Conservation (phyloP, 176 grass and related monocot genomes). For the Tillandsia fasciculata region DNA sequence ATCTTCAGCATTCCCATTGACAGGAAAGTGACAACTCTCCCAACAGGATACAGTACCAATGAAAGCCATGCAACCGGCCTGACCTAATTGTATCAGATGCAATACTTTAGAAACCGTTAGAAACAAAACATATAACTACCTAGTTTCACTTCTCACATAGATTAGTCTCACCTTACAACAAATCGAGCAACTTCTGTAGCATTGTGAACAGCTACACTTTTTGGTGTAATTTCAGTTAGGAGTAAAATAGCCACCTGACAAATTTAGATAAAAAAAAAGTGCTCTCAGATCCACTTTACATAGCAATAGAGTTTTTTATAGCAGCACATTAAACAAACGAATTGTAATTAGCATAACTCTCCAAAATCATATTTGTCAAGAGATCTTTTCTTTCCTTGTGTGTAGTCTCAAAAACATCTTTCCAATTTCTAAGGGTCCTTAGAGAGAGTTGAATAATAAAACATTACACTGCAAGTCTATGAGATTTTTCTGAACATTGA, state of each 20-base stretch:
- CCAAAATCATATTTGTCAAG: too few species aligned
- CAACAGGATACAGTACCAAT: constrained; percentile 85
- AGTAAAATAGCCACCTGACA: constrained; percentile 84
- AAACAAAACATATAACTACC: neutral
- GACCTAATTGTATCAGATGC: constrained; percentile 47
- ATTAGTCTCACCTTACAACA: constrained; percentile 75
- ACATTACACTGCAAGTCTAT: too few species aligned
- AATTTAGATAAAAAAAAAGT: neutral
- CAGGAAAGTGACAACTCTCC: constrained; percentile 74
- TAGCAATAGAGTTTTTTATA: constrained; percentile 1
- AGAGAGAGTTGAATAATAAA: too few species aligned
- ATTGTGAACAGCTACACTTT: constrained; percentile 95
- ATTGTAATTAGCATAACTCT: neutral
- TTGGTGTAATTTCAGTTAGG: constrained; percentile 95
- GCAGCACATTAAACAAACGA: constrained; percentile 5
- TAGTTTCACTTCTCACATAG: constrained; percentile 4
- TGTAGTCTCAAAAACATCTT: too few species aligned
- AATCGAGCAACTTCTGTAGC: constrained; percentile 88
- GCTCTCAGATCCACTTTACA: neutral
- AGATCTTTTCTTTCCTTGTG: too few species aligned
- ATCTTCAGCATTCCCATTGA: constrained; percentile 97
- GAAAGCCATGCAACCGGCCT: constrained; percentile 98
- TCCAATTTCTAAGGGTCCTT: too few species aligned
- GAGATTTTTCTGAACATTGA: too few species aligned
- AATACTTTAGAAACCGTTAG: constrained; percentile 13